Percentiles rank a stretch among this genome's conserved stretches.
These are phyloP conservation scores for Tolypocladium cylindrosporum DNA, from an alignment of 2,329 filamentous ascomycete species.

Conservation along the genomic window DNA sequence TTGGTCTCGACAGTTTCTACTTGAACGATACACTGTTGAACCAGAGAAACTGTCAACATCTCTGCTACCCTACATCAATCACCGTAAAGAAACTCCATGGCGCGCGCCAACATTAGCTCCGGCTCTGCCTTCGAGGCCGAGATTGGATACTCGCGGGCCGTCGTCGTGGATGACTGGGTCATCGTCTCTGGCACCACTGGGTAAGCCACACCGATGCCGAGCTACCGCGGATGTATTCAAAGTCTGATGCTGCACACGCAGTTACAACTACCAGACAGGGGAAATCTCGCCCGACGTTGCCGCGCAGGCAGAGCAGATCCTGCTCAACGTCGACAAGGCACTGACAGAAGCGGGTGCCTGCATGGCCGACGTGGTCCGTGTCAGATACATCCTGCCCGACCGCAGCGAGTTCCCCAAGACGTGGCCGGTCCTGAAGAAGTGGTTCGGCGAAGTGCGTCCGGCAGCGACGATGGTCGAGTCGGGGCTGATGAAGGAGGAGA, in stretches of 20 bases:
- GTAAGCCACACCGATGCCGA: constrained; percentile 14
- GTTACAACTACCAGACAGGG: constrained; percentile 40
- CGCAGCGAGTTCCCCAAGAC: constrained; percentile 34
- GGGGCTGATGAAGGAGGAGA: constrained; percentile 38
- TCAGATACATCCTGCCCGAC: constrained; percentile 41
- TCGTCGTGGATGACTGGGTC: constrained; percentile 38
- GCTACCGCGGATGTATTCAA: background rate
- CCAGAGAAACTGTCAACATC: background rate
- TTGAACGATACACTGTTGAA: background rate
- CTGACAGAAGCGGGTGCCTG: constrained; percentile 31
- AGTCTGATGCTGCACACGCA: constrained; percentile 9
- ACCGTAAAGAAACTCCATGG: constrained; percentile 10
- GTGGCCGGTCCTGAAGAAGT: constrained; percentile 39
- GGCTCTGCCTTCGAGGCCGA: constrained; percentile 40
- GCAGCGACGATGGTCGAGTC: constrained; percentile 45
- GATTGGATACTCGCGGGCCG: constrained; percentile 45
- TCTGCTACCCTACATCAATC: background rate
- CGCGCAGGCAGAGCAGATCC: constrained; percentile 38
- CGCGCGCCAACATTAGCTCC: constrained; percentile 33
- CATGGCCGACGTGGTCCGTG: constrained; percentile 38
- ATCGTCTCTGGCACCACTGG: constrained; percentile 47
- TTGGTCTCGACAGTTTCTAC: background rate
- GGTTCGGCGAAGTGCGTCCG: constrained; percentile 38
- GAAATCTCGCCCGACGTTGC: constrained; percentile 32
- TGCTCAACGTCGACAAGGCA: constrained; percentile 35